Percentiles rank a stretch among this genome's conserved stretches.
These are phyloP conservation scores for Aspergillus tubingensis DNA, from an alignment of 2,329 filamentous ascomycete species.

Conservation along the genomic window DNA sequence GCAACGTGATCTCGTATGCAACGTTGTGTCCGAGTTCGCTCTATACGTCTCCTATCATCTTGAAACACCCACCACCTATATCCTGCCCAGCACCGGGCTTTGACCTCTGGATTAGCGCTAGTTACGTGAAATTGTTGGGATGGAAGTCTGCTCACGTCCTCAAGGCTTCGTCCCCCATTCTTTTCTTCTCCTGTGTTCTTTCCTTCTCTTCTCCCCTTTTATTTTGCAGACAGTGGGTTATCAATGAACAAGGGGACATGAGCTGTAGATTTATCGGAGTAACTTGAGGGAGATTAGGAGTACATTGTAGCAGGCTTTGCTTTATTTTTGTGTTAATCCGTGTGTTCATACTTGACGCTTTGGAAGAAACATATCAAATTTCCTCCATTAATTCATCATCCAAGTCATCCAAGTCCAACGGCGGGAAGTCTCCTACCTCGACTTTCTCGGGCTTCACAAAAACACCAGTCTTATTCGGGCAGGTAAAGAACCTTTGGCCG, in stretches of 20 bases:
- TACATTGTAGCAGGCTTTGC: background rate
- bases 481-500: slow-evolving; percentile 57
- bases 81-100: background rate
- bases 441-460: slow-evolving; percentile 65
- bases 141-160: slow-evolving; percentile 1
- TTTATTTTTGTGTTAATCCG: background rate
- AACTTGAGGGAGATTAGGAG: background rate
- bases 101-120: slow-evolving; percentile 6
- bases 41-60: background rate
- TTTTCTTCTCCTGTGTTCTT: background rate
- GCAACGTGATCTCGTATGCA: background rate
- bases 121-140: slow-evolving; percentile 4
- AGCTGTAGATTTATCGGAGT: slow-evolving; percentile 2
- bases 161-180: background rate
- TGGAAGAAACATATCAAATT: slow-evolving; percentile 33
- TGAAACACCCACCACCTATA: slow-evolving; percentile 2
- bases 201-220: background rate
- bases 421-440: slow-evolving; percentile 61
- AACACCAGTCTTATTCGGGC: slow-evolving; percentile 57
- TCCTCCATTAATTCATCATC: slow-evolving; percentile 61
- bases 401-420: slow-evolving; percentile 53
- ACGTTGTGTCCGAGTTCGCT: background rate
- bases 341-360: background rate
- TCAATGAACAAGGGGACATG: background rate
- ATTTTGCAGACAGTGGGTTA: background rate